Percentiles rank a stretch among this genome's conserved stretches.
These are phyloP conservation scores for Saturnispora kantuleensis DNA, from an alignment of 805 yeast genomes.

Conservation along the genomic window DNA sequence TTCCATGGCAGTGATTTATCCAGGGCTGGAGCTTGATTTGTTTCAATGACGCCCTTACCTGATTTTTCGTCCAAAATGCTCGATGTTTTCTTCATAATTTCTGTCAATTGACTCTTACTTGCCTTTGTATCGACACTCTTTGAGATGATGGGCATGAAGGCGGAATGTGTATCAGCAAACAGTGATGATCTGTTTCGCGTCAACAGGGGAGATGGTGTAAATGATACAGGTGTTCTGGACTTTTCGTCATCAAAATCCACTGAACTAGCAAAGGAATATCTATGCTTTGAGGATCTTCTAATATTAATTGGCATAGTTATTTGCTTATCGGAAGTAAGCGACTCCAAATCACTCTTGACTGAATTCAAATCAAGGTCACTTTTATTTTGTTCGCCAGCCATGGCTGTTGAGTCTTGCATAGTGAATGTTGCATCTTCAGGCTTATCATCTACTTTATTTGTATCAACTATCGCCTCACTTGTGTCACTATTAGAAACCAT, in stretches of 20 bases:
- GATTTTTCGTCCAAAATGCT: conserved; percentile 6
- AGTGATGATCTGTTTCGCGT: conserved; percentile 10
- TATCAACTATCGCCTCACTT: conserved; percentile 15
- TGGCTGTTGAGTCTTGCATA: not conserved
- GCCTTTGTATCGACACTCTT: conserved; percentile 10
- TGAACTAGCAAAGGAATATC: conserved; percentile 24
- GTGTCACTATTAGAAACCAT: conserved; percentile 12
- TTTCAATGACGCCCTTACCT: not conserved
- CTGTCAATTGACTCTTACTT: conserved; percentile 23
- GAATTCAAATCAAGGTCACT: not conserved
- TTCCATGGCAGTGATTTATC: conserved; percentile 41
- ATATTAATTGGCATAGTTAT: conserved; percentile 17
- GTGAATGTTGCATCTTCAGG: conserved; percentile 2
- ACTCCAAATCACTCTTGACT: not conserved
- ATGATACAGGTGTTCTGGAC: conserved; percentile 16
- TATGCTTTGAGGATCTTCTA: conserved; percentile 9
- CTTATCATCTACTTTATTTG: conserved; percentile 9
- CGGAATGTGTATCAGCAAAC: conserved; percentile 6
- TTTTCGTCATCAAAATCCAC: conserved; percentile 30
- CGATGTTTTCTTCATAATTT: conserved; percentile 15
- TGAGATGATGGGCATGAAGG: conserved; percentile 10
- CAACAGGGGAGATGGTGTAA: conserved; percentile 13
- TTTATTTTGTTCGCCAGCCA: not conserved
- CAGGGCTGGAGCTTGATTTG: too few species aligned
- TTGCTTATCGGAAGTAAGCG: not conserved